Conservation (phyloP, 768 basidiomycete species). For the Lactifluus echinatus region DNA sequence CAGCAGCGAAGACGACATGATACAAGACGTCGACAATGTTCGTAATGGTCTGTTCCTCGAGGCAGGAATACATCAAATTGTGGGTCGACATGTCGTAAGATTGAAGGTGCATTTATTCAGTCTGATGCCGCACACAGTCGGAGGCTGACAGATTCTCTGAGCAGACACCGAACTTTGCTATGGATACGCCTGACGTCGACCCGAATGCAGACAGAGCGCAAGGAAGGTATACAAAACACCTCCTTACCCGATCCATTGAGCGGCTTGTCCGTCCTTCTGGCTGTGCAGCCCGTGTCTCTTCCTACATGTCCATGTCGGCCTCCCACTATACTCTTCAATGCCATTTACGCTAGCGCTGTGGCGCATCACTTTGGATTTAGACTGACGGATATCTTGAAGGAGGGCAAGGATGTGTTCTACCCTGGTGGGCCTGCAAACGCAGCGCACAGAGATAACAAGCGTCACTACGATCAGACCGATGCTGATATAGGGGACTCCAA, state of each 20-base stretch:
- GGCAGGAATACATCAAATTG: neutral
- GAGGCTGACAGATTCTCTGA: neutral
- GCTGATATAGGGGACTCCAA: neutral
- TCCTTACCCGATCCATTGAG: neutral
- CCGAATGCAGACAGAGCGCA: neutral
- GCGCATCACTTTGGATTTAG: neutral
- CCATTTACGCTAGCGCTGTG: neutral
- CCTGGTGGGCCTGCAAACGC: neutral
- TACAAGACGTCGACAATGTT: neutral
- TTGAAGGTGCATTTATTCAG: neutral
- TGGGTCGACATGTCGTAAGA: neutral
- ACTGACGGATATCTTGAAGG: neutral
- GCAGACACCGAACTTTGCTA: constrained; percentile 1
- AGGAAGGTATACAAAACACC: neutral
- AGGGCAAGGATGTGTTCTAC: neutral
- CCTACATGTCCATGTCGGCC: neutral
- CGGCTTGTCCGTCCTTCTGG: no score
- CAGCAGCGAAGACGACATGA: neutral
- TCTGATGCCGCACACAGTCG: neutral
- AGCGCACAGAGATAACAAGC: no score
- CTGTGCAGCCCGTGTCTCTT: neutral
- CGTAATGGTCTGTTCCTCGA: neutral
- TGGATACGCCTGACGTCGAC: neutral
- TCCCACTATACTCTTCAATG: neutral
- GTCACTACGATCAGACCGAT: no score